Evolutionary conservation across 2,329 filamentous ascomycete species (phyloP), one percentile per base, ranked within the genome.

Genomic region (Fusarium sp.): DNA sequence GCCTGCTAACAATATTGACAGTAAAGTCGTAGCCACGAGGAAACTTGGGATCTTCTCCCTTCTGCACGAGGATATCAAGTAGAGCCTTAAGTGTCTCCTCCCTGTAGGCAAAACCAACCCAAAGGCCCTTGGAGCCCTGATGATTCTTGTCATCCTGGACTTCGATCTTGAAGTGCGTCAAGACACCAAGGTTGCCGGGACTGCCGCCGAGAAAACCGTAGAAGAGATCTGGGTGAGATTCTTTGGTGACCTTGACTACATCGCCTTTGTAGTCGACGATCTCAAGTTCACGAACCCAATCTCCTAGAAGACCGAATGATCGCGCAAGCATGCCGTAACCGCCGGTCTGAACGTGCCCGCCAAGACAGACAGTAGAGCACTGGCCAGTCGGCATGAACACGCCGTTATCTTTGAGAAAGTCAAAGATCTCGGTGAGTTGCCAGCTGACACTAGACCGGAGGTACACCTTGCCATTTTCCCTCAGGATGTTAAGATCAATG

Each of bases 171-270:
- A 61, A 53, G 28, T 61, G 57, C 2, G 45, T 61, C 28, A 61
- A 14, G 8, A 91, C 82, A 2, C 86, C 89, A 56, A 89, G 88
- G 30, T 86, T 90, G 5, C 88, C 88, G 0, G 86, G 87, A 8
- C 89, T 89, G 6, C 89, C 88, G 5, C 89, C 88, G 10, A 85
- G 82, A 11, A 90, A 82, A 3, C 88, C 89, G 83, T 87, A 91
- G 78, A 89, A 91, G 1, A 91, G 82, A 39, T 91, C 89, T 0
- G 84, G 74, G 55, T 90, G 84, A 17, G 82, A 77, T 0, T 82
- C 75, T 24, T 82, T 85, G 26, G 83, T 86, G 10, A 89, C 83
- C 6, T 83, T 84, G 4, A 86, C 77, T 39, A 86, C 78, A 12
- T 81, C 64, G 0, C 89, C 89, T 15, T 82, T 79, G 1, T 83